Evolutionary conservation across 345 rosid species (phyloP).

Genomic region (Anastatica hierochuntica): DNA sequence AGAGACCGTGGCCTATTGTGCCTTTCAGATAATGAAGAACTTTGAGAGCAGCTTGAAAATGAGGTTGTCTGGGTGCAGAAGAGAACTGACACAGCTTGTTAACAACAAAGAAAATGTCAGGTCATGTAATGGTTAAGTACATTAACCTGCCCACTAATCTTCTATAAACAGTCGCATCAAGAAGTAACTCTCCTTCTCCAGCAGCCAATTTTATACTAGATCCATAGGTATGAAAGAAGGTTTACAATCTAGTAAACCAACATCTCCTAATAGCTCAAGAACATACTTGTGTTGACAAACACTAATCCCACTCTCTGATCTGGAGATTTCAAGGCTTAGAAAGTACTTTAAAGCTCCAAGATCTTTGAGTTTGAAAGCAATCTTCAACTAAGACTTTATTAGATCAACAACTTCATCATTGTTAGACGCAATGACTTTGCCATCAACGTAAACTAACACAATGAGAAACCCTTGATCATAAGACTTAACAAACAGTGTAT

Average conservation of each 20-base stretch:
- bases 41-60: too few relatives aligned
- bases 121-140: too few relatives aligned
- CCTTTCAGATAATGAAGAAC: too few relatives aligned
- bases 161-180: background rate
- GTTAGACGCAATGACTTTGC: background rate
- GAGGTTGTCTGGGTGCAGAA: too few relatives aligned
- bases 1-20: too few relatives aligned
- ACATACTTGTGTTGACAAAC: background rate
- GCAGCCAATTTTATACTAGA: background rate
- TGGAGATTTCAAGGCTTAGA: background rate
- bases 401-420: too few relatives aligned
- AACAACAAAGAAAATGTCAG: too few relatives aligned
- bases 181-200: too few relatives aligned
- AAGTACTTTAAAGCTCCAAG: background rate
- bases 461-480: too few relatives aligned
- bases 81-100: too few relatives aligned
- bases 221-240: background rate
- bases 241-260: background rate
- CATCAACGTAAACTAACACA: background rate
- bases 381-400: too few relatives aligned
- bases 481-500: background rate
- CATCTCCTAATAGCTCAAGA: background rate
- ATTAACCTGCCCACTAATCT: background rate
- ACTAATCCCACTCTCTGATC: accelerated
- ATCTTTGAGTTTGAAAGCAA: background rate